Conservation (phyloP, 2,329 filamentous ascomycete genomes). For the Trichoderma endophyticum region DNA sequence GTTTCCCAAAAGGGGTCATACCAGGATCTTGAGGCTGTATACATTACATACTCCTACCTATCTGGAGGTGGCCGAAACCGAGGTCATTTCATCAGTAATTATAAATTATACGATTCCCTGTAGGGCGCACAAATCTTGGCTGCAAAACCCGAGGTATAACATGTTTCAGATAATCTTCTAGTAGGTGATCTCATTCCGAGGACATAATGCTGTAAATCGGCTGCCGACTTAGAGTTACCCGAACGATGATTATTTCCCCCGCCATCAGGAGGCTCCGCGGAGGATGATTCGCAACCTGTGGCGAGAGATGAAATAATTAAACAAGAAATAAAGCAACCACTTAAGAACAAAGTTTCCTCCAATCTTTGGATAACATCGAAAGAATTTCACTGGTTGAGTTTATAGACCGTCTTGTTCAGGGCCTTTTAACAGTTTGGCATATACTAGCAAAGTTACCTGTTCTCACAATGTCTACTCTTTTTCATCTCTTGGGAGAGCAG, state of each 20-base stretch:
- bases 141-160: not conserved
- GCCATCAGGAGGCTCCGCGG: not conserved
- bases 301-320: not conserved
- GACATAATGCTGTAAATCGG: not conserved
- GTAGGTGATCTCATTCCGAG: not conserved
- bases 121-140: not conserved
- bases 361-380: not conserved
- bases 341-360: not conserved
- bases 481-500: slow-evolving; percentile 42
- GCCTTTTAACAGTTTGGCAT: not conserved
- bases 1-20: not conserved
- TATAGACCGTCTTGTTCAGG: too few species aligned
- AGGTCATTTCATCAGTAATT: not conserved
- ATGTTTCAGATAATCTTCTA: too few species aligned
- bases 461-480: slow-evolving; percentile 21
- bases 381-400: not conserved
- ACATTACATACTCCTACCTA: not conserved
- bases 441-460: too few species aligned
- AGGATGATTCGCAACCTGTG: not conserved
- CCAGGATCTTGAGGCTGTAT: not conserved
- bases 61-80: not conserved
- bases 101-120: not conserved
- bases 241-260: not conserved
- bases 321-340: not conserved
- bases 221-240: not conserved